Evolutionary conservation across 2,329 filamentous ascomycete species (phyloP).

Genomic region (Eutypella sp.): DNA sequence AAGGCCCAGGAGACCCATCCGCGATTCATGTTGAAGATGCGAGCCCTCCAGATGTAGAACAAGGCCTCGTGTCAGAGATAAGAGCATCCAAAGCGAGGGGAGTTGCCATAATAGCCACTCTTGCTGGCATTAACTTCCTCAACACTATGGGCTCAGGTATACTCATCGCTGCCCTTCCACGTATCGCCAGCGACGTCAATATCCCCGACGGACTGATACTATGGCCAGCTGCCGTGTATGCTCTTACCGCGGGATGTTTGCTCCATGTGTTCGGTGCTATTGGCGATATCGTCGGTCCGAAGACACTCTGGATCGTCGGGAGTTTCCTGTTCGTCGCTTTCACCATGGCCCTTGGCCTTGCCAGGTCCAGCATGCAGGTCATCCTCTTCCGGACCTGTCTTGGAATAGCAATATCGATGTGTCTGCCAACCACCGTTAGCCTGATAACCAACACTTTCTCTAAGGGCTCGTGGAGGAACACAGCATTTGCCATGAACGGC

Average conservation of each 20-base stretch:
- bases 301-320: slow-evolving; percentile 29
- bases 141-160: slow-evolving; percentile 33
- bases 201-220: slow-evolving; percentile 25
- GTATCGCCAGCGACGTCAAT: slow-evolving; percentile 31
- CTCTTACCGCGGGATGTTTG: slow-evolving; percentile 16
- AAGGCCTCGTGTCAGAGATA: background rate
- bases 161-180: slow-evolving; percentile 32
- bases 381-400: slow-evolving; percentile 32
- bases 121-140: slow-evolving; percentile 30
- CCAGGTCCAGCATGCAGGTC: slow-evolving; percentile 30
- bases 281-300: slow-evolving; percentile 32
- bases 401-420: slow-evolving; percentile 33
- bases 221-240: slow-evolving; percentile 19
- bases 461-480: slow-evolving; percentile 31
- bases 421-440: slow-evolving; percentile 32
- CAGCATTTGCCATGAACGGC: slow-evolving; percentile 39
- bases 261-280: slow-evolving; percentile 33
- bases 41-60: background rate
- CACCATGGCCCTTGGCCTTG: slow-evolving; percentile 29
- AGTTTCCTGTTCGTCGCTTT: slow-evolving; percentile 28
- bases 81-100: slow-evolving; percentile 20
- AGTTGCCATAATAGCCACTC: slow-evolving; percentile 26
- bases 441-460: slow-evolving; percentile 34
- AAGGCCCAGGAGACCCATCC: background rate
- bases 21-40: background rate